These are phyloP conservation scores for Pistacia integerrima DNA, from an alignment of 345 rosid genomes.

Conservation along the genomic window DNA sequence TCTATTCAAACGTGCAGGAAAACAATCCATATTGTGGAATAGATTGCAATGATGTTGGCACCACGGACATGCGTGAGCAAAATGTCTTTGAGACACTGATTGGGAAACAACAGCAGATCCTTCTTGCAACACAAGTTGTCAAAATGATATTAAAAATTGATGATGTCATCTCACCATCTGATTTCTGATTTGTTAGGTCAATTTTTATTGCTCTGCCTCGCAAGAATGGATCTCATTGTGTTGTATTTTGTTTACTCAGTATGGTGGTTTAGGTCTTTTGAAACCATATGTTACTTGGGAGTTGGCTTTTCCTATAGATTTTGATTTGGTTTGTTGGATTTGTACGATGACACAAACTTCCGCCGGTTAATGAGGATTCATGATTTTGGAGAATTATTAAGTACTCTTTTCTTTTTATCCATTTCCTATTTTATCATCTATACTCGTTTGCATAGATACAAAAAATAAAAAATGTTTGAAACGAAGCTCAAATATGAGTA, in stretches of 20 bases:
- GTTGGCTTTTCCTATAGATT: constrained; percentile 21
- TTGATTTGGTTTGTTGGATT: constrained; percentile 11
- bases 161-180: constrained; percentile 85
- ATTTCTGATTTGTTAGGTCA: constrained; percentile 47
- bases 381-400: neutral
- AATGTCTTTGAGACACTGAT: constrained; percentile 92
- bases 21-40: constrained; percentile 77
- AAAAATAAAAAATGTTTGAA: neutral
- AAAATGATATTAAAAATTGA: constrained; percentile 97
- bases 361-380: neutral
- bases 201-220: constrained; percentile 15
- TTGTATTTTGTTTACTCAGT: constrained; percentile 18
- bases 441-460: neutral
- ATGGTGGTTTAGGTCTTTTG: constrained; percentile 6
- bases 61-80: constrained; percentile 93
- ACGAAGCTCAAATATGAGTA: too few relatives aligned
- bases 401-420: too few relatives aligned
- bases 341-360: neutral
- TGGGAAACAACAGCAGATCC: constrained; percentile 95
- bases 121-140: constrained; percentile 98
- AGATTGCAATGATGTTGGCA: constrained; percentile 94
- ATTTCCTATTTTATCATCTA: neutral
- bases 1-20: constrained; percentile 52
- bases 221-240: constrained; percentile 2
- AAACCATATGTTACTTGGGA: neutral